Percentiles rank a stretch among this genome's conserved stretches.
Conservation (phyloP, 148 eudicot species). For the Rhododendron simsii region DNA sequence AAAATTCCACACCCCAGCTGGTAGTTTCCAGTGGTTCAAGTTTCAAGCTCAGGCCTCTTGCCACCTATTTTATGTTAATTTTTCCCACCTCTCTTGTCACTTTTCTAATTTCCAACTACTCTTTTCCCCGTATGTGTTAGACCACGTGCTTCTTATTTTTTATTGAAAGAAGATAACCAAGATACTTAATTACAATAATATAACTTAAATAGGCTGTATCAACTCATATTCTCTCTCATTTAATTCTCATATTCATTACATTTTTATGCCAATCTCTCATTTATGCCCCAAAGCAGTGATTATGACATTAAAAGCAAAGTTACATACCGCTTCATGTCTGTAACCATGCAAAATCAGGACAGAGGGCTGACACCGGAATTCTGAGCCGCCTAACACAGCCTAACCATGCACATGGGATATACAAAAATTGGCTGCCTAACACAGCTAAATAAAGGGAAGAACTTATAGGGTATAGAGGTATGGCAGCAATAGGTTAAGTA, state of each 20-base stretch:
- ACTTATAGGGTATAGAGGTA: background rate
- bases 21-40: slow-evolving; percentile 35
- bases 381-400: background rate
- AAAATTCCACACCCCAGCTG: slow-evolving; percentile 20
- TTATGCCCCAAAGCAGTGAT: background rate
- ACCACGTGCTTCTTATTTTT: background rate
- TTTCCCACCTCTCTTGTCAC: background rate
- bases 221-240: background rate
- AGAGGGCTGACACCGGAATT: background rate
- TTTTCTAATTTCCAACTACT: slow-evolving; percentile 18
- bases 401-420: background rate
- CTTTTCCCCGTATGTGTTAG: background rate
- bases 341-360: background rate
- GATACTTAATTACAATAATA: background rate
- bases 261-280: background rate
- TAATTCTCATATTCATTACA: background rate
- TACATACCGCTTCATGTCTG: background rate
- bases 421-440: background rate
- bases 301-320: background rate
- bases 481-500: slow-evolving; percentile 9
- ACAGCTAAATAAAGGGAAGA: background rate
- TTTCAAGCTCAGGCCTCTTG: slow-evolving; percentile 38
- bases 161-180: background rate
- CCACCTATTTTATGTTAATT: slow-evolving; percentile 14
- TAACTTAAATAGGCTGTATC: background rate